A percentile compares a stretch with the other conserved stretches of the same genome.
phyloP scores from a whole-genome alignment of 495 filamentous ascomycete species.

The Parathielavia appendiculata region DNA sequence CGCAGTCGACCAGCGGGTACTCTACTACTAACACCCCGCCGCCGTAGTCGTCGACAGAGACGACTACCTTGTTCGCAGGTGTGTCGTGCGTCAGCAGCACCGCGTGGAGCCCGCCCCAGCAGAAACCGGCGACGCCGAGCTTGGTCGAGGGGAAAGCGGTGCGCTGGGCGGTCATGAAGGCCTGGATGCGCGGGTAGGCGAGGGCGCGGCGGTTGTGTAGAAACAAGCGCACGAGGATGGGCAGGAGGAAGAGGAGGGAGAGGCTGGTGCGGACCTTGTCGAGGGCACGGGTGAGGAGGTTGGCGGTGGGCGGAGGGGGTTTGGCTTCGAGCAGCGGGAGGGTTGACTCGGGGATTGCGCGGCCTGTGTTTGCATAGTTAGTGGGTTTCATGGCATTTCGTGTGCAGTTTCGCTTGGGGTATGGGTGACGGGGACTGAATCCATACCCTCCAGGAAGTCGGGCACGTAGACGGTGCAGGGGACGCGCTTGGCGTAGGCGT shows the following conservation, averaged over 20 bases:
- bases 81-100: slow-evolving; percentile 38
- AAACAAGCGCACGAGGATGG: slow-evolving; percentile 30
- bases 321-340: slow-evolving; percentile 17
- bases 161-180: slow-evolving; percentile 47
- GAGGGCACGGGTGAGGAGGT: background rate
- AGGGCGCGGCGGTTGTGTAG: slow-evolving; percentile 32
- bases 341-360: slow-evolving; percentile 19
- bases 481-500: slow-evolving; percentile 47
- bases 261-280: slow-evolving; percentile 13
- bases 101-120: slow-evolving; percentile 55
- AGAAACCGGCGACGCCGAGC: slow-evolving; percentile 52
- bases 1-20: slow-evolving; percentile 45
- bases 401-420: background rate
- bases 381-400: too few relatives aligned
- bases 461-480: slow-evolving; percentile 51
- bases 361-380: slow-evolving; percentile 11
- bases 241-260: slow-evolving; percentile 17
- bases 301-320: background rate
- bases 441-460: slow-evolving; percentile 54
- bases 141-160: slow-evolving; percentile 17
- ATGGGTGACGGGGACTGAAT: background rate
- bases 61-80: slow-evolving; percentile 15
- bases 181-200: slow-evolving; percentile 40
- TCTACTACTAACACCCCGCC: slow-evolving; percentile 18
- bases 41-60: background rate